These are phyloP conservation scores for Shiraia sp. DNA, from an alignment of 2,329 filamentous ascomycete genomes.

Conservation along the genomic window DNA sequence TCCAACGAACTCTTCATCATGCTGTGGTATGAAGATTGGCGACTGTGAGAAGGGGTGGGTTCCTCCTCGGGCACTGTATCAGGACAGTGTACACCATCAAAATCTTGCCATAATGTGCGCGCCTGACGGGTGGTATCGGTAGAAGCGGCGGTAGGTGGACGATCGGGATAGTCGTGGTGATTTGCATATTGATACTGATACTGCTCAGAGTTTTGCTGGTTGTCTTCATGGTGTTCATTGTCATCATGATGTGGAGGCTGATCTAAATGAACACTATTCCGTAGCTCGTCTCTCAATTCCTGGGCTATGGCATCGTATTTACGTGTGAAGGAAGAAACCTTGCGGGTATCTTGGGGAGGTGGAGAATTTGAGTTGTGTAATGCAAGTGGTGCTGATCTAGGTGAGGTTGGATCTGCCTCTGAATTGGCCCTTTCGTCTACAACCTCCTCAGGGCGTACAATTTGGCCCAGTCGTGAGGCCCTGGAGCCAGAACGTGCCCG, in stretches of 20 bases:
- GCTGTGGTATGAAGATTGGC: slow-evolving; percentile 23
- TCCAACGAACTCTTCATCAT: slow-evolving; percentile 52
- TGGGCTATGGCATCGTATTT: slow-evolving; percentile 44
- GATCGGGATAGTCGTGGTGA: slow-evolving; percentile 42
- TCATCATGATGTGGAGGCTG: slow-evolving; percentile 10
- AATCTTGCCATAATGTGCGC: slow-evolving; percentile 72
- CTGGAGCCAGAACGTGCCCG: slow-evolving; percentile 46
- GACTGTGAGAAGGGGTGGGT: slow-evolving; percentile 29
- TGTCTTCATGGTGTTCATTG: too few relatives aligned
- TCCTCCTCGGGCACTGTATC: slow-evolving; percentile 48
- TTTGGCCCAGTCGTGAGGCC: slow-evolving; percentile 47
- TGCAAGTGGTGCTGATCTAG: slow-evolving; percentile 10
- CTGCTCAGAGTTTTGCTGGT: slow-evolving; percentile 9
- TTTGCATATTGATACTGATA: slow-evolving; percentile 13
- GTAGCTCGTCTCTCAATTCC: slow-evolving; percentile 37
- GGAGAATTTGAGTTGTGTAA: slow-evolving; percentile 16
- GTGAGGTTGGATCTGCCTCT: slow-evolving; percentile 19
- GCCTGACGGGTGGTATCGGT: slow-evolving; percentile 67
- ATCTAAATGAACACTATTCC: slow-evolving; percentile 20
- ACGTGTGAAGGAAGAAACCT: slow-evolving; percentile 42
- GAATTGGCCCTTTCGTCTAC: slow-evolving; percentile 17
- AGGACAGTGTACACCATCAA: slow-evolving; percentile 78
- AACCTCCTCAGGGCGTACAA: slow-evolving; percentile 43
- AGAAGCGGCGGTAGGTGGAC: slow-evolving; percentile 59
- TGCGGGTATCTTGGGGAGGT: slow-evolving; percentile 27